These are phyloP conservation scores for Centaurea solstitialis DNA, from an alignment of 129 eudicot species.

Conservation along the genomic window DNA sequence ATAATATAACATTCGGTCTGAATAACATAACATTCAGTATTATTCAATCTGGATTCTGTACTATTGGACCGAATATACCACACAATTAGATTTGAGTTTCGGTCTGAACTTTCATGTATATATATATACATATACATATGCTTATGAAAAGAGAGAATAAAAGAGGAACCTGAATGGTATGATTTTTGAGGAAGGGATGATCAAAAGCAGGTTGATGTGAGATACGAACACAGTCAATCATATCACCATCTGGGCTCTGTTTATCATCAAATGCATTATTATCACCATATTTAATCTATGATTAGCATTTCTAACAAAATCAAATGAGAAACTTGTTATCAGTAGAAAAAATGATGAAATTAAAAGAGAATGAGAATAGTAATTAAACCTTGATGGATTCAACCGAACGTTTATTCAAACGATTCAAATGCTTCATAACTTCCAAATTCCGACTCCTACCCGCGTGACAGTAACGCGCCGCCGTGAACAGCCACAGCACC, in stretches of 20 bases:
- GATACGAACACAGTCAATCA: slow-evolving; percentile 67
- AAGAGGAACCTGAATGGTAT: slow-evolving; percentile 58
- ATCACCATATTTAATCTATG: no score
- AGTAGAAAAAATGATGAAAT: not conserved
- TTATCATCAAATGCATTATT: slow-evolving; percentile 6
- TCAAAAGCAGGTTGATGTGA: slow-evolving; percentile 88
- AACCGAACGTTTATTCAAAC: slow-evolving; percentile 59
- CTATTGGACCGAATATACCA: no score
- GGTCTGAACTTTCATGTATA: no score
- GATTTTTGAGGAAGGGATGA: slow-evolving; percentile 77
- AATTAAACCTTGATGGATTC: slow-evolving; percentile 59
- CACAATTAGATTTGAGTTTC: no score
- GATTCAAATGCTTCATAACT: slow-evolving; percentile 58
- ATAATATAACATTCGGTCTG: no score
- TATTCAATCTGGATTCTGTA: no score
- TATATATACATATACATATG: not conserved
- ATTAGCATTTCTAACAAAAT: not conserved
- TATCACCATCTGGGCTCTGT: slow-evolving; percentile 88
- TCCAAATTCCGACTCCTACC: slow-evolving; percentile 28
- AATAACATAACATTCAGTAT: no score
- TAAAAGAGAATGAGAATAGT: not conserved
- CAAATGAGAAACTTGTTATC: not conserved
- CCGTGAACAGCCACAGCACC: not conserved
- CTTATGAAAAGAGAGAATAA: not conserved
- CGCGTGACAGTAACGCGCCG: slow-evolving; percentile 12